These are phyloP conservation scores for Kwoniella botswanensis DNA, from an alignment of 768 basidiomycete genomes.

Conservation along the genomic window DNA sequence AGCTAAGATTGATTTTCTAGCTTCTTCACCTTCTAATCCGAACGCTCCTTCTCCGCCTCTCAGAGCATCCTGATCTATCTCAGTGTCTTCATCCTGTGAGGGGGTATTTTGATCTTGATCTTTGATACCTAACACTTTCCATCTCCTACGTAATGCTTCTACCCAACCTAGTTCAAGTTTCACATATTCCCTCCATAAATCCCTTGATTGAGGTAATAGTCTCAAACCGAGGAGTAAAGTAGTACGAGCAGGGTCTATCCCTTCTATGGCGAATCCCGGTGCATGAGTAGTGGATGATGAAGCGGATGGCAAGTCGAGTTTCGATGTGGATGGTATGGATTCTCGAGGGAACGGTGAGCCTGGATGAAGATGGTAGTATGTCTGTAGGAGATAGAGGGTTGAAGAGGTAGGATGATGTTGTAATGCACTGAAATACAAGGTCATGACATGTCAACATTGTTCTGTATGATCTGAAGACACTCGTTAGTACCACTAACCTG, in stretches of 20 bases:
- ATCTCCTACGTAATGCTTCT: constrained; percentile 76
- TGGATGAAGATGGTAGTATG: constrained; percentile 78
- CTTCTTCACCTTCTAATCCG: constrained; percentile 53
- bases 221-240: constrained; percentile 85
- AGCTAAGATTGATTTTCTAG: constrained; percentile 48
- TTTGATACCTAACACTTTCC: constrained; percentile 76
- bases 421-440: constrained; percentile 66
- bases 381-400: constrained; percentile 79
- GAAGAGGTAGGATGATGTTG: constrained; percentile 82
- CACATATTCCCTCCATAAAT: constrained; percentile 88
- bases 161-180: constrained; percentile 87
- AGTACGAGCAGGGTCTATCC: constrained; percentile 69
- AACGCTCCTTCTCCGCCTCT: constrained; percentile 73
- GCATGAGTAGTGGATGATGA: constrained; percentile 22
- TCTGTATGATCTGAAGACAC: background rate
- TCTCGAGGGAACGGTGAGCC: constrained; percentile 65
- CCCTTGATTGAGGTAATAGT: constrained; percentile 71
- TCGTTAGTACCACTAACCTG: constrained; percentile 63
- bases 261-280: constrained; percentile 54
- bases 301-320: constrained; percentile 34
- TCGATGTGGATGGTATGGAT: constrained; percentile 45
- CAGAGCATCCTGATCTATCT: constrained; percentile 64
- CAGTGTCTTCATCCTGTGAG: background rate
- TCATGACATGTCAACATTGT: constrained; percentile 1
- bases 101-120: constrained; percentile 32